Percentiles rank a stretch among this genome's conserved stretches.
These are phyloP conservation scores for Shiraia sp. DNA, from an alignment of 2,329 filamentous ascomycete species.

Conservation along the genomic window DNA sequence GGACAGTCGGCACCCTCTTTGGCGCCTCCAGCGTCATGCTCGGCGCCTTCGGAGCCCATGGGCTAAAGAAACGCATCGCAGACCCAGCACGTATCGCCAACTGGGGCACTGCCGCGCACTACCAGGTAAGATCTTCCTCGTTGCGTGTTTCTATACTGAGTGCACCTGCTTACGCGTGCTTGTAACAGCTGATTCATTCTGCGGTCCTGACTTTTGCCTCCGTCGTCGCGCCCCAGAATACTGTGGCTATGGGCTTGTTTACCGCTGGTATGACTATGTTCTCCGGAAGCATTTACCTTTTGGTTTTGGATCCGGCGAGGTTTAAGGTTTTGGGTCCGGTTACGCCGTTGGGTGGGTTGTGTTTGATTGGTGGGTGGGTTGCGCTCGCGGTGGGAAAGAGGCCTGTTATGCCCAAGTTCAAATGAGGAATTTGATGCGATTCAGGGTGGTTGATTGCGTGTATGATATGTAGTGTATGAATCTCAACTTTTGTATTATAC, in stretches of 20 bases:
- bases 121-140: conserved; percentile 58
- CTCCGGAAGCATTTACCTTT: conserved; percentile 66
- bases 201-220: conserved; percentile 62
- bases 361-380: conserved; percentile 67
- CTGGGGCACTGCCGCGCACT: conserved; percentile 69
- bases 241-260: conserved; percentile 62
- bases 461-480: neutral
- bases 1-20: conserved; percentile 65
- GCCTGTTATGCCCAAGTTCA: conserved; percentile 6
- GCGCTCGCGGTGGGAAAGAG: conserved; percentile 49
- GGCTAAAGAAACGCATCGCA: conserved; percentile 63
- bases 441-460: neutral
- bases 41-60: conserved; percentile 71
- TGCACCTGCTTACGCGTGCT: neutral
- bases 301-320: conserved; percentile 63
- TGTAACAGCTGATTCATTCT: conserved; percentile 68
- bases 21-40: conserved; percentile 64
- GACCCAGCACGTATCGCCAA: conserved; percentile 63
- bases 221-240: conserved; percentile 57
- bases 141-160: neutral
- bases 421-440: neutral
- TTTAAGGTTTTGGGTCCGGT: conserved; percentile 66
- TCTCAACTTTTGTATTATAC: too few relatives aligned
- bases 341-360: conserved; percentile 66
- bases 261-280: conserved; percentile 70